Percentiles rank a stretch among this genome's conserved stretches.
phyloP scores from a whole-genome alignment of 2,329 filamentous ascomycete species.

The Parafenestella ontariensis region DNA sequence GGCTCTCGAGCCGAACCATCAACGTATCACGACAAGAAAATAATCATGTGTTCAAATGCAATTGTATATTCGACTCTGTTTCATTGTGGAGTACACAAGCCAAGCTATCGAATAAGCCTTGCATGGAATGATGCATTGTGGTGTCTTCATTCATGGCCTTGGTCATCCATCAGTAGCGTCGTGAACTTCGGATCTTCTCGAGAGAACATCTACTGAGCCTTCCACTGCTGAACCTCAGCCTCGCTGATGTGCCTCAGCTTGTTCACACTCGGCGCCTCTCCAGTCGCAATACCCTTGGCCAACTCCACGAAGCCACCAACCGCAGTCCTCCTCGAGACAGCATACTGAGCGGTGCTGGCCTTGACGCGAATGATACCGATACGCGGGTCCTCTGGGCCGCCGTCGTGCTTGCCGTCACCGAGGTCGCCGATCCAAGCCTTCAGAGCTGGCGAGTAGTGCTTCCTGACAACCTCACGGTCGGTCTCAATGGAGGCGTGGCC shows the following conservation, averaged over 20 bases:
- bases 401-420: constrained; percentile 79
- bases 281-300: constrained; percentile 76
- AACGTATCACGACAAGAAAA: not conserved
- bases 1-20: not conserved
- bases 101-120: not conserved
- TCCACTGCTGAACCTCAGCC: constrained; percentile 48
- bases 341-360: constrained; percentile 75
- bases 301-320: constrained; percentile 72
- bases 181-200: not conserved
- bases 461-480: constrained; percentile 71
- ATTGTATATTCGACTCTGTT: not conserved
- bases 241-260: constrained; percentile 76
- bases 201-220: constrained; percentile 33
- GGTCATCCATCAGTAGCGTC: not conserved
- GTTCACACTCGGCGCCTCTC: constrained; percentile 74
- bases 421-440: constrained; percentile 90
- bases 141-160: not conserved
- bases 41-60: not conserved
- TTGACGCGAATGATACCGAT: constrained; percentile 82
- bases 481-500: constrained; percentile 74
- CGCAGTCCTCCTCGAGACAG: constrained; percentile 67
- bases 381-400: constrained; percentile 79
- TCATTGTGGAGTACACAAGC: not conserved
- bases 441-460: constrained; percentile 72
- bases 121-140: not conserved